A percentile compares a stretch with the other conserved stretches of the same genome.
Conservation (phyloP, 2,329 filamentous ascomycete genomes). For the Pseudocercospora cruenta region DNA sequence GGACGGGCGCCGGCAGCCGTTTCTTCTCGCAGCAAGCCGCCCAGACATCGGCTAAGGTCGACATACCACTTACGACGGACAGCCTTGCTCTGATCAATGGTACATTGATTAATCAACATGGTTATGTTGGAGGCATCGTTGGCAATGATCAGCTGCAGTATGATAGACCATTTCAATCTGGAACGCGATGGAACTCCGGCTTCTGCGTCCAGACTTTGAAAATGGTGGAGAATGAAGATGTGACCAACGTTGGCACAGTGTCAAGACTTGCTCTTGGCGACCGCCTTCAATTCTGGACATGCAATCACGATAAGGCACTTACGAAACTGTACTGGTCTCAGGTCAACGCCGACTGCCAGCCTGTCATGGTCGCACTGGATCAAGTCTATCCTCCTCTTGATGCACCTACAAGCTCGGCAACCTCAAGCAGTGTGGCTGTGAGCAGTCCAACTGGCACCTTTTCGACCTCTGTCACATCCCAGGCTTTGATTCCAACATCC, state of each 20-base stretch:
- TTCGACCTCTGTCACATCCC: not conserved
- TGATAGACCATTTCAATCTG: conserved; percentile 67
- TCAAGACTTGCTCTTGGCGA: conserved; percentile 64
- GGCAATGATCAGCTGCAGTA: conserved; percentile 82
- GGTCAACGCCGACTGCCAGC: not conserved
- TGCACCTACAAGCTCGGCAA: not conserved
- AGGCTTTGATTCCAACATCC: not conserved
- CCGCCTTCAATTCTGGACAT: conserved; percentile 68
- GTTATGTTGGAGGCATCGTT: conserved; percentile 76
- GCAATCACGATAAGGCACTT: not conserved
- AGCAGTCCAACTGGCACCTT: not conserved
- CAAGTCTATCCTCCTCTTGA: not conserved
- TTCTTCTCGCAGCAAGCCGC: not conserved
- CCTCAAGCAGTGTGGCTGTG: not conserved
- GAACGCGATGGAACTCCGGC: conserved; percentile 72
- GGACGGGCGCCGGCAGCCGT: not conserved
- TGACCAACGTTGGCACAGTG: not conserved
- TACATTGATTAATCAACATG: conserved; percentile 64
- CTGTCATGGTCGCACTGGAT: not conserved
- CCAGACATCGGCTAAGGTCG: not conserved
- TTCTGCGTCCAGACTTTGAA: conserved; percentile 51
- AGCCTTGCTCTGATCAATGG: conserved; percentile 58
- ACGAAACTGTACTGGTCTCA: not conserved
- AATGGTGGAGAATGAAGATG: conserved; percentile 36
- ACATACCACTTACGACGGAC: not conserved